Percentiles rank a stretch among this genome's conserved stretches.
Conservation (phyloP, 2,329 filamentous ascomycete species). For the Fusarium praegraminearum region DNA sequence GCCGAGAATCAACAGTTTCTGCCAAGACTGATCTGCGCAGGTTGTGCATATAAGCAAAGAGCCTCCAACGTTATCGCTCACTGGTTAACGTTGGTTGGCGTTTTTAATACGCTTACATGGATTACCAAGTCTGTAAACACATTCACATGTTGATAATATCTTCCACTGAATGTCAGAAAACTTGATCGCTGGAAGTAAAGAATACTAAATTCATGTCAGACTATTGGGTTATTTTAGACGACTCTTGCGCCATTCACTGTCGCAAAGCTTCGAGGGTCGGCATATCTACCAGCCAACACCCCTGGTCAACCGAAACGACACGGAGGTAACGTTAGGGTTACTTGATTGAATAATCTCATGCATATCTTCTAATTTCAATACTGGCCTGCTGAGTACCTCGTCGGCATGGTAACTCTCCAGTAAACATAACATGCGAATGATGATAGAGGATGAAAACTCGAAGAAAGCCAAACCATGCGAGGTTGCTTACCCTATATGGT, state of each 20-base stretch:
- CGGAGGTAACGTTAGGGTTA: not conserved
- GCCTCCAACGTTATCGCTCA: conserved; percentile 24
- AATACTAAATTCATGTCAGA: not conserved
- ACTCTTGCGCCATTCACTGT: not conserved
- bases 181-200: not conserved
- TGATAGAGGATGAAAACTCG: not conserved
- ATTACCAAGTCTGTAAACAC: not conserved
- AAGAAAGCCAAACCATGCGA: not conserved
- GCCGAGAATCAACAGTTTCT: not conserved
- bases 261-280: not conserved
- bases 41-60: conserved; percentile 23
- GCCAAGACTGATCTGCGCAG: conserved; percentile 5
- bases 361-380: too few species aligned
- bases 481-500: not conserved
- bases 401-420: not conserved
- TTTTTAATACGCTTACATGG: not conserved
- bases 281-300: too few species aligned
- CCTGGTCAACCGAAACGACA: not conserved
- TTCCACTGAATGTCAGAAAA: not conserved
- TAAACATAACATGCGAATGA: not conserved
- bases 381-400: not conserved
- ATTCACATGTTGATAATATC: not conserved
- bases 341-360: not conserved
- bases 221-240: not conserved
- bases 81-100: not conserved